Base-by-base conservation (phyloP, 2,329 filamentous ascomycete species). In the Whalleya microplaca region DNA sequence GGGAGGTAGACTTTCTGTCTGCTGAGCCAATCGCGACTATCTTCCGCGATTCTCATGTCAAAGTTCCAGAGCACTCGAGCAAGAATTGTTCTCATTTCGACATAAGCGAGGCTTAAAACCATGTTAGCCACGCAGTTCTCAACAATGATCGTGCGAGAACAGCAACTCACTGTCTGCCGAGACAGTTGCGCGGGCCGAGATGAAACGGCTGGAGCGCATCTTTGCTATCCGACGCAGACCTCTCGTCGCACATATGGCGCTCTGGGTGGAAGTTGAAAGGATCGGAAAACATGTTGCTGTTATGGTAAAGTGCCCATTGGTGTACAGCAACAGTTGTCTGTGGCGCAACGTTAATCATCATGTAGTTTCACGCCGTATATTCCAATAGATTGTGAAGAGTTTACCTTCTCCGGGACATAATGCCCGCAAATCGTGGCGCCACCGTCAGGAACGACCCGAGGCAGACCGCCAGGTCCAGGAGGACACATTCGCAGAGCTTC, bases 401-500 rank as follows among this genome's bases (percentile, higher is more conserved):
- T 65, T 60, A 69, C 67, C 9, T 58, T 64, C 43, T 66, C 65
- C 2, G 70, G 62, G 6, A 72, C 58, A 37, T 59, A 60, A 27
- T 62, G 54, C 10, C 68, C 69, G 2, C 58, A 53, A n/a, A 72
- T 60, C 1, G 51, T 56, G 1, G 57, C 63, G 45, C 69, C 69
- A 7, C 70, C 69, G 42, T 61, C 58, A 7, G 67, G 65, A n/a
- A 62, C 59, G 9, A 56, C 21, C 45, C 70, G 43, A 6, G 68
- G 64, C 40, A 72, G 54, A 1, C 66, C 66, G 10, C 41, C 51
- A 0, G 65, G 58, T 6, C 69, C 67, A 14, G 70, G 70, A 14
- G 78, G 77, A 56, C 78, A 80, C 47, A 75, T 66, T 7, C 78
- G 71, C 44, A 80, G 59, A 4, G 69, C 64, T 66, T 81, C 78